phyloP scores from a whole-genome alignment of 768 basidiomycete genomes.

The Pholiota conissans region DNA sequence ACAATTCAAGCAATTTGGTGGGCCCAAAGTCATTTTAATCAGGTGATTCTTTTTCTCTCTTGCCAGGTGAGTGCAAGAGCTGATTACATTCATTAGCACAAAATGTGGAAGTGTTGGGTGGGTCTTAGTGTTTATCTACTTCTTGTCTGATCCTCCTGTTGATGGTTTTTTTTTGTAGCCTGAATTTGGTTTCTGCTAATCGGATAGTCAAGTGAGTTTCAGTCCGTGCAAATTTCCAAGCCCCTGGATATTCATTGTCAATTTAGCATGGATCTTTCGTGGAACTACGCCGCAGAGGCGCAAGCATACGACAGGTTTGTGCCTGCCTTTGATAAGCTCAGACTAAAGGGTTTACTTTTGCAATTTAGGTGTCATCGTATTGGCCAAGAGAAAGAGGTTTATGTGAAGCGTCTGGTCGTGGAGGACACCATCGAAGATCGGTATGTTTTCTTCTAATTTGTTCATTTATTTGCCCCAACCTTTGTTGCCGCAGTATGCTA shows the following conservation, averaged over 20 bases:
- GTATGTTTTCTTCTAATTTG: too few relatives aligned
- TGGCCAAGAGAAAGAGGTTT: slow-evolving; percentile 69
- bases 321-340: slow-evolving; percentile 19
- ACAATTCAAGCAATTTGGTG: slow-evolving; percentile 53
- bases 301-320: slow-evolving; percentile 54
- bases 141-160: not conserved
- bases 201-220: slow-evolving; percentile 61
- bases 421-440: slow-evolving; percentile 76
- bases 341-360: slow-evolving; percentile 19
- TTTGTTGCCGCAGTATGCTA: slow-evolving; percentile 50
- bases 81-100: slow-evolving; percentile 35
- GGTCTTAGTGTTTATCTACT: slow-evolving; percentile 1
- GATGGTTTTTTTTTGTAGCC: slow-evolving; percentile 22
- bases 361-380: slow-evolving; percentile 59
- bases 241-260: not conserved
- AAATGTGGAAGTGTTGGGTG: slow-evolving; percentile 70
- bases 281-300: slow-evolving; percentile 72
- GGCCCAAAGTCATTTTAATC: slow-evolving; percentile 66
- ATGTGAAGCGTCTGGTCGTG: slow-evolving; percentile 66
- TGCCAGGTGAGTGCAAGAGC: not conserved
- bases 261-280: slow-evolving; percentile 66
- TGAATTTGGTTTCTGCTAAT: slow-evolving; percentile 68
- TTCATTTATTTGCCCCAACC: not conserved
- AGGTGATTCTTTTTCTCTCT: slow-evolving; percentile 42
- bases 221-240: not conserved